These are phyloP conservation scores for Quercus variabilis DNA, from an alignment of 306 rosid genomes.

Conservation along the genomic window DNA sequence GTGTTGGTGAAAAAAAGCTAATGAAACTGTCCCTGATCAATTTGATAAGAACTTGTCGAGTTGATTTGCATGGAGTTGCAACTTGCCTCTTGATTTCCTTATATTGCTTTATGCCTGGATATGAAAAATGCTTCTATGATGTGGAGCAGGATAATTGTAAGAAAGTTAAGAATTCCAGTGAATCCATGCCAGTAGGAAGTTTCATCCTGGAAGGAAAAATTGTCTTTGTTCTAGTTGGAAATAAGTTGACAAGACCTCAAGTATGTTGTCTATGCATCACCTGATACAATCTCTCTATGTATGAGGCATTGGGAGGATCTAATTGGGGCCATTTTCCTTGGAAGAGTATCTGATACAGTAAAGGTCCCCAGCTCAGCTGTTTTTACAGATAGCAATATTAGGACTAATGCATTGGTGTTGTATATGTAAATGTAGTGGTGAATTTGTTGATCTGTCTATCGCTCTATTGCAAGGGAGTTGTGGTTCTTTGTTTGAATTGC, in stretches of 20 bases:
- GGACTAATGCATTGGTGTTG: not conserved
- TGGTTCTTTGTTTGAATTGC: not conserved
- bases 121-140: not conserved
- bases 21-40: not conserved
- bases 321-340: not conserved
- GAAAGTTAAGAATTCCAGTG: not conserved
- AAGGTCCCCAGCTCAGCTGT: not conserved
- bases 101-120: not conserved
- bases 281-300: not conserved
- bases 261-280: not conserved
- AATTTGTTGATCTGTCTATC: not conserved
- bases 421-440: not conserved
- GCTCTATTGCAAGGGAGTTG: not conserved
- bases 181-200: not conserved
- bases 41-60: not conserved
- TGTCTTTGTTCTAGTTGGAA: not conserved
- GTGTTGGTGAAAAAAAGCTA: not conserved
- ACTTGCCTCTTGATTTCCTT: not conserved
- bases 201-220: not conserved
- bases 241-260: not conserved
- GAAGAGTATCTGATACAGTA: not conserved
- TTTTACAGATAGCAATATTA: no score
- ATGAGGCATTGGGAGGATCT: not conserved
- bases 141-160: not conserved
- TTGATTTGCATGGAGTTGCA: not conserved